Evolutionary conservation across 495 filamentous ascomycete species (phyloP).

Genomic region (Zalerion maritima): DNA sequence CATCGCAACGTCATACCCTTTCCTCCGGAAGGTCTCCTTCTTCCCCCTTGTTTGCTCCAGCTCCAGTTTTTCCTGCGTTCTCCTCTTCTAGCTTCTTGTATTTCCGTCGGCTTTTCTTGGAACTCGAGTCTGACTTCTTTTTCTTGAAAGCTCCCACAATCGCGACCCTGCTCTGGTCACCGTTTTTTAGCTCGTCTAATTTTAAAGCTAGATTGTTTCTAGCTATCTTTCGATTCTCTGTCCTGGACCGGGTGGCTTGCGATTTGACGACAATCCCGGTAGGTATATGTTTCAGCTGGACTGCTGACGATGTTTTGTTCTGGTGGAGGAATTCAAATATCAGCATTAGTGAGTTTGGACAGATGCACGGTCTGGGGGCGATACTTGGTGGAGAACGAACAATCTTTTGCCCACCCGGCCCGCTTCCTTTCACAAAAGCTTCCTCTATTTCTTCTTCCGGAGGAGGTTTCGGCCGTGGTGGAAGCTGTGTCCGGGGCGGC

Average conservation of each 20-base stretch:
- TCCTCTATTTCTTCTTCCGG: conserved; percentile 67
- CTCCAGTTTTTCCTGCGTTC: conserved; percentile 8
- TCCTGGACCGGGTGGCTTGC: conserved; percentile 75
- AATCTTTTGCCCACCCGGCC: conserved; percentile 94
- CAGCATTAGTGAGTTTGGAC: neutral
- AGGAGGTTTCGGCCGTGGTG: conserved; percentile 55
- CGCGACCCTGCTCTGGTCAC: conserved; percentile 26
- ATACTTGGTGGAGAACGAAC: conserved; percentile 17
- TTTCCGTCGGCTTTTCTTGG: conserved; percentile 35
- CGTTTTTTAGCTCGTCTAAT: conserved; percentile 50
- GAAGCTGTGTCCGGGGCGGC: conserved; percentile 32
- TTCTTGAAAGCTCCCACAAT: conserved; percentile 26
- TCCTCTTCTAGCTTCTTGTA: conserved; percentile 33
- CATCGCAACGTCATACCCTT: too few species aligned
- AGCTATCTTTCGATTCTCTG: conserved; percentile 82
- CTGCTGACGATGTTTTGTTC: conserved; percentile 96
- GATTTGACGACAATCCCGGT: conserved; percentile 84
- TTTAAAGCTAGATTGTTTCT: conserved; percentile 60
- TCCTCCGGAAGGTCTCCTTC: conserved; percentile 5
- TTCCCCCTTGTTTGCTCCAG: conserved; percentile 1
- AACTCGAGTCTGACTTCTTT: conserved; percentile 32
- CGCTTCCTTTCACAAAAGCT: conserved; percentile 78
- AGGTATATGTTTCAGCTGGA: conserved; percentile 80
- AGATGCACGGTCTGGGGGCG: conserved; percentile 1
- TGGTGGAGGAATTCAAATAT: conserved; percentile 14